phyloP scores from a whole-genome alignment of 225 moss, liverwort and hornwort genomes.

The Climacium dendroides region DNA sequence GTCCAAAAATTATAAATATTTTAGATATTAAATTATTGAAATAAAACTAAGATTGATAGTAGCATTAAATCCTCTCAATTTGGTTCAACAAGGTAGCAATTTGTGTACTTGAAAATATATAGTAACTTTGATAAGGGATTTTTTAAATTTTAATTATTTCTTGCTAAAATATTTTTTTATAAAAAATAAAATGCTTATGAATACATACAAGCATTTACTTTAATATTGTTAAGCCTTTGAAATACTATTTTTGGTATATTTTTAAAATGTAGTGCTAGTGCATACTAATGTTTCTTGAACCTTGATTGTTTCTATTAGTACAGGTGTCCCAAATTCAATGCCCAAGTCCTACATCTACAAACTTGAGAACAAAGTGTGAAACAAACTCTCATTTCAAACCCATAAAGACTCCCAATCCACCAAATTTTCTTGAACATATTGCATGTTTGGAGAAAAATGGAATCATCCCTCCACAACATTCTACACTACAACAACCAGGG shows the following conservation, averaged over 20 bases:
- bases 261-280: background rate
- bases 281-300: background rate
- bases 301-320: background rate
- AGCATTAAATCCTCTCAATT: background rate
- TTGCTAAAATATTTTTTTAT: background rate
- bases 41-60: background rate
- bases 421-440: background rate
- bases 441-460: background rate
- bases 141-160: too few species aligned
- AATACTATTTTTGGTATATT: background rate
- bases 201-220: background rate
- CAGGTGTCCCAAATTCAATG: slow-evolving; percentile 12
- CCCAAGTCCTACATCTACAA: background rate
- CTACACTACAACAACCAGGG: background rate
- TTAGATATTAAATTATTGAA: background rate
- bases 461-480: background rate
- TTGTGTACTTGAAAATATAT: background rate
- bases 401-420: background rate
- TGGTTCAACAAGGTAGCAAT: background rate
- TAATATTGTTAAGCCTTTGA: background rate
- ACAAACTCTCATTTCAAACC: background rate
- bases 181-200: background rate
- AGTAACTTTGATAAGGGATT: fast-evolving
- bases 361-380: background rate
- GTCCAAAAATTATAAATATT: fast-evolving